Evolutionary conservation across 2,329 filamentous ascomycete species (phyloP).

Genomic region (Akanthomyces lecanii): DNA sequence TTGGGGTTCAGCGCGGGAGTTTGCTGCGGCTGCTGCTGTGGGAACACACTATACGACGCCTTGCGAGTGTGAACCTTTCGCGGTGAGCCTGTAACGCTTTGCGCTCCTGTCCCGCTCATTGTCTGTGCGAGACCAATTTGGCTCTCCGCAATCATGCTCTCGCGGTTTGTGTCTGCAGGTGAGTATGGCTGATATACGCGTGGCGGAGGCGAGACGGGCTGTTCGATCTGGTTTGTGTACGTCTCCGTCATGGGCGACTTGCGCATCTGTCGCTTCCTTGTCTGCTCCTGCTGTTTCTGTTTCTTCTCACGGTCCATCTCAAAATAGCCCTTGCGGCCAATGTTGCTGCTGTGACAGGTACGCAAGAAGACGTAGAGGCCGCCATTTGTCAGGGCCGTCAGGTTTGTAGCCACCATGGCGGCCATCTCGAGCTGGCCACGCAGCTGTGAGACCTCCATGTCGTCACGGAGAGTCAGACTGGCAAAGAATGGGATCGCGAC

Average conservation of each 20-base stretch:
- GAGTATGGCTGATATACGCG: not conserved
- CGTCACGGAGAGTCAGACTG: slow-evolving; percentile 45
- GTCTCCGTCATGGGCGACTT: slow-evolving; percentile 13
- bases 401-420: slow-evolving; percentile 60
- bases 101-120: not conserved
- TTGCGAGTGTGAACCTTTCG: slow-evolving; percentile 17
- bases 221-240: slow-evolving; percentile 14
- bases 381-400: slow-evolving; percentile 61
- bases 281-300: slow-evolving; percentile 20
- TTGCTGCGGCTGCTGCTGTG: slow-evolving; percentile 6
- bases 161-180: not conserved
- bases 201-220: slow-evolving; percentile 1
- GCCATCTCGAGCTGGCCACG: slow-evolving; percentile 55
- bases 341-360: slow-evolving; percentile 55
- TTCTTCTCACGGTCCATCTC: slow-evolving; percentile 41
- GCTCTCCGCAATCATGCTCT: slow-evolving; percentile 7
- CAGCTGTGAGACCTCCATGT: slow-evolving; percentile 32
- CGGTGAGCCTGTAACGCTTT: not conserved
- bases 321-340: slow-evolving; percentile 44
- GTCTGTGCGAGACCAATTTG: slow-evolving; percentile 10
- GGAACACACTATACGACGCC: slow-evolving; percentile 27
- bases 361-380: slow-evolving; percentile 64
- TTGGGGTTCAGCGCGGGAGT: slow-evolving; percentile 18
- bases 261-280: slow-evolving; percentile 3
- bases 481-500: slow-evolving; percentile 63